Conservation (phyloP, 495 filamentous ascomycete species). For the Daldinia vernicosa region DNA sequence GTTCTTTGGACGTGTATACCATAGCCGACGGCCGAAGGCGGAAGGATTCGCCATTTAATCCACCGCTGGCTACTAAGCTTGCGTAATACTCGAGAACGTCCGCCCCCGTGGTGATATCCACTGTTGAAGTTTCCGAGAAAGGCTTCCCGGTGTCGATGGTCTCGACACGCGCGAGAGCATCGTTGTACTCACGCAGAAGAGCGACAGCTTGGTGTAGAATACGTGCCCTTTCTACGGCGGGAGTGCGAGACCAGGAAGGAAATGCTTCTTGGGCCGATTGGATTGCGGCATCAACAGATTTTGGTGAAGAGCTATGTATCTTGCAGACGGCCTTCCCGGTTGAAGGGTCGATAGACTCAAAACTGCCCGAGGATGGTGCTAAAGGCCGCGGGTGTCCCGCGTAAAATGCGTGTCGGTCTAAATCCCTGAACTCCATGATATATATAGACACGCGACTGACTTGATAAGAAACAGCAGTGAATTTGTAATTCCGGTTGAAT, state of each 20-base stretch:
- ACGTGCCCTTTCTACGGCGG: slow-evolving; percentile 70
- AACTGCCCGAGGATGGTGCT: slow-evolving; percentile 64
- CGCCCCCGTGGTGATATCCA: slow-evolving; percentile 77
- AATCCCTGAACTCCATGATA: slow-evolving; percentile 55
- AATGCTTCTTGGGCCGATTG: slow-evolving; percentile 69
- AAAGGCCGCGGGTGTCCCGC: slow-evolving; percentile 68
- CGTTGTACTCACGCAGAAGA: slow-evolving; percentile 72
- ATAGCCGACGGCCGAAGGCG: slow-evolving; percentile 74
- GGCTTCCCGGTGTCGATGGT: slow-evolving; percentile 80
- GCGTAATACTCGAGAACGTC: slow-evolving; percentile 83
- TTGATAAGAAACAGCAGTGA: neutral
- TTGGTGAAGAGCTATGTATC: slow-evolving; percentile 67
- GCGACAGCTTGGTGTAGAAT: slow-evolving; percentile 75
- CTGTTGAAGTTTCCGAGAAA: slow-evolving; percentile 76
- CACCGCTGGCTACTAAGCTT: slow-evolving; percentile 73
- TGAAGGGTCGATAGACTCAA: slow-evolving; percentile 74
- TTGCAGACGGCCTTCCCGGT: slow-evolving; percentile 69
- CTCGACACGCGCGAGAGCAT: slow-evolving; percentile 73
- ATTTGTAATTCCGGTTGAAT: neutral
- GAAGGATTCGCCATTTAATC: slow-evolving; percentile 49
- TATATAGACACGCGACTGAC: neutral
- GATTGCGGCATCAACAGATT: slow-evolving; percentile 73
- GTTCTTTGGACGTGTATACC: slow-evolving; percentile 78
- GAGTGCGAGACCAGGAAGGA: slow-evolving; percentile 70
- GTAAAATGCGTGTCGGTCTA: slow-evolving; percentile 71